These are phyloP conservation scores for Phylloporus sp. DNA, from an alignment of 768 basidiomycete species.

Conservation along the genomic window DNA sequence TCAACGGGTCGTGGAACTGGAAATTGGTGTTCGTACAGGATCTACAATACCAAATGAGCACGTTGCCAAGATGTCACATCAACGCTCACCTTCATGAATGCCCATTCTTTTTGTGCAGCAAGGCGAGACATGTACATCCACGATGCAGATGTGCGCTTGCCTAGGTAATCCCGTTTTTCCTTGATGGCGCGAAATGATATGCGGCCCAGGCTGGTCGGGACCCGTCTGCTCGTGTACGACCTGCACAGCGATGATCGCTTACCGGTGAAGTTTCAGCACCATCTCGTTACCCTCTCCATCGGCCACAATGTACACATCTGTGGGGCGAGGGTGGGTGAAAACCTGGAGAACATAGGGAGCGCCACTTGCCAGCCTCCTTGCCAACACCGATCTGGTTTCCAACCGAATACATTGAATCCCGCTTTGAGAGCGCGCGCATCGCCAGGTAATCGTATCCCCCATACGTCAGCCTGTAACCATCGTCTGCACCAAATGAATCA, in stretches of 20 bases:
- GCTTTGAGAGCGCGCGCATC: constrained; percentile 86
- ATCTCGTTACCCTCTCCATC: constrained; percentile 80
- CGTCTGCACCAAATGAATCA: constrained; percentile 53
- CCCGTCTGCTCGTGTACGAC: constrained; percentile 2
- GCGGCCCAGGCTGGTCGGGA: constrained; percentile 73
- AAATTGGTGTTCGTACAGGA: constrained; percentile 86
- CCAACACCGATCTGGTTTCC: constrained; percentile 99
- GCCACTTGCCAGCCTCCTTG: constrained; percentile 82
- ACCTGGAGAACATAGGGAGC: background rate
- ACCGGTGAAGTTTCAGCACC: constrained; percentile 94
- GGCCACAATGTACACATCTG: constrained; percentile 86
- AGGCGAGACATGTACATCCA: constrained; percentile 99
- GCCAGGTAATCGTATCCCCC: constrained; percentile 98
- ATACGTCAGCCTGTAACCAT: constrained; percentile 95
- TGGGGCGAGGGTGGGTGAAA: background rate
- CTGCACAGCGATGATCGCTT: background rate
- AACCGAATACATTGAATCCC: constrained; percentile 84
- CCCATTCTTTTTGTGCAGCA: constrained; percentile 96
- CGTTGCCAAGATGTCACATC: background rate
- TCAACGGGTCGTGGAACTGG: constrained; percentile 93
- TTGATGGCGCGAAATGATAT: constrained; percentile 97
- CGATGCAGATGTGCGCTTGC: constrained; percentile 90
- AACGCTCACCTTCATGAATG: constrained; percentile 86
- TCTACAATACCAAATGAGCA: constrained; percentile 57
- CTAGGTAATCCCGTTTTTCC: constrained; percentile 92